Evolutionary conservation across 352 stramenopile genomes (phyloP), one percentile per base, ranked within the genome.

Genomic region (Phytophthora chlamydospora): DNA sequence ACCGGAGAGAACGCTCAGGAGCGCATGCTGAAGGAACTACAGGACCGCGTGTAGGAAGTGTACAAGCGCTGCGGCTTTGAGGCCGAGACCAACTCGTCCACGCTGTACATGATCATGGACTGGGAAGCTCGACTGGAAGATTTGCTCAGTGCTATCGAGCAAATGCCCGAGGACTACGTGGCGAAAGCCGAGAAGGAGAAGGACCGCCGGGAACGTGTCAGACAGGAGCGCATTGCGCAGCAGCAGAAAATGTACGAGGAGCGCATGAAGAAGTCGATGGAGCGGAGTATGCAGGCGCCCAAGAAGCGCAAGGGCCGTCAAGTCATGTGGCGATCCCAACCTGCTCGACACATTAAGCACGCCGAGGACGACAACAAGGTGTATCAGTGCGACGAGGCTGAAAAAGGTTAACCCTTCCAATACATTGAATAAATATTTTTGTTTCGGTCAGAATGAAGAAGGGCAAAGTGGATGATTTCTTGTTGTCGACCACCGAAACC

Each of bases 11-110:
- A 95, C 44, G 79, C 84, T 4, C 90, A 98, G 45, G 90, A 98
- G 56, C 74, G 83, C 27, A 88, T 97, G 75, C 79, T 98, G 6
- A 86, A 88, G 46, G 83, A 97, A 49, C 76, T 98, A 14, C 85
- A 97, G 32, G 88, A 96, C 21, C 89, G 91, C 14, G 85, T 93
- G 17, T 69, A 92, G 3, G 79, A 91, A 45, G 93, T 98, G 29
- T 98, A 98, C 79, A 91, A 97, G 58, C 75, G 80, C 8, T 98
- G 93, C 66, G 93, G 90, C 21, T 98, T 98, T 46, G 93, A 98
- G 50, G 89, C 88, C 6, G 88, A 96, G 35, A 93, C 85, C 33
- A 97, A 96, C 47, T 95, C 93, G 36, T 91, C 82, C 12, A 98
- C 91, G 35, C 58, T 98, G 19, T 97, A 95, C 67, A 98, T 98